A percentile compares a stretch with the other conserved stretches of the same genome.
phyloP scores from a whole-genome alignment of 805 yeast species.

The Candida dajiaensis region DNA sequence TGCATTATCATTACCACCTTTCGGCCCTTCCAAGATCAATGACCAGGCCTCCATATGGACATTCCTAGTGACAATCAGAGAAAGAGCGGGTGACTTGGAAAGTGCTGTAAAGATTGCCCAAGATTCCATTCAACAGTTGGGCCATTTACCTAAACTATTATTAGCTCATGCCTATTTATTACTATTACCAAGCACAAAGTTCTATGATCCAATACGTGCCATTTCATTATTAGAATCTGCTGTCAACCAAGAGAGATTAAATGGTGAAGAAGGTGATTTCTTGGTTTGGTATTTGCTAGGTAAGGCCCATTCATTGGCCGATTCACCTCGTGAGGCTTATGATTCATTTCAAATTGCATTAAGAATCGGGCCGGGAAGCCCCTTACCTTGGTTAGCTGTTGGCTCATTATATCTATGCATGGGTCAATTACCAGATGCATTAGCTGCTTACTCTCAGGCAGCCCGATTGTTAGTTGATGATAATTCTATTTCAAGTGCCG shows the following conservation, averaged over 20 bases:
- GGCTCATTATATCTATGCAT: conserved; percentile 55
- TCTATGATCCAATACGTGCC: conserved; percentile 31
- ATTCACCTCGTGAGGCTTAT: conserved; percentile 46
- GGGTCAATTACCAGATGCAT: conserved; percentile 58
- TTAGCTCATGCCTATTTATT: conserved; percentile 46
- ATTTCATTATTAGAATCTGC: conserved; percentile 31
- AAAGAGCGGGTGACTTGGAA: conserved; percentile 35
- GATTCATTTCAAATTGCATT: conserved; percentile 50
- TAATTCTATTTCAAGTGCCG: conserved; percentile 31
- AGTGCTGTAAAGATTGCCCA: conserved; percentile 48
- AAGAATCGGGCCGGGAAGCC: conserved; percentile 43
- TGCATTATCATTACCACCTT: conserved; percentile 45
- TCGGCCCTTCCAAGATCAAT: conserved; percentile 37
- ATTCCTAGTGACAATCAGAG: conserved; percentile 45
- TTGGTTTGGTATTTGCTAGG: conserved; percentile 54
- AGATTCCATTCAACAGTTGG: conserved; percentile 39
- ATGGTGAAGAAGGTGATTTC: conserved; percentile 35
- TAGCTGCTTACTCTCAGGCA: conserved; percentile 65
- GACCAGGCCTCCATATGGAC: conserved; percentile 50
- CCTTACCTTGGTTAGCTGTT: conserved; percentile 64
- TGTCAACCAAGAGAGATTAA: conserved; percentile 17
- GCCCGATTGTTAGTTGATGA: conserved; percentile 45
- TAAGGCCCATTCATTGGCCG: conserved; percentile 41
- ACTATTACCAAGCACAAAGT: conserved; percentile 28
- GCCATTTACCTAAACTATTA: conserved; percentile 38